phyloP scores from a whole-genome alignment of 2,329 filamentous ascomycete genomes.

The Xylariaceae sp. region DNA sequence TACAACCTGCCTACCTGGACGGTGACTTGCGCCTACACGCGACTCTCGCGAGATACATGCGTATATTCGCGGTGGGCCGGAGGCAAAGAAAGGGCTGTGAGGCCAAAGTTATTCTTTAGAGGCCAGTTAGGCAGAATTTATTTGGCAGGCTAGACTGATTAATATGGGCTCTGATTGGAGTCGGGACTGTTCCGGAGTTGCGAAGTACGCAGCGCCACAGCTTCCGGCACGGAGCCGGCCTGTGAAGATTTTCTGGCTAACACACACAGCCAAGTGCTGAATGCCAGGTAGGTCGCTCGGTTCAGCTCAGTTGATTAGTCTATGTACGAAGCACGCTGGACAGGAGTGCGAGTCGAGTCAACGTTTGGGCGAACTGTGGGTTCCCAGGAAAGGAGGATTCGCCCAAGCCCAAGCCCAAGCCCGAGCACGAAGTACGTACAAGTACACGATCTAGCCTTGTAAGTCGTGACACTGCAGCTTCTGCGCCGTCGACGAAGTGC shows the following conservation, averaged over 20 bases:
- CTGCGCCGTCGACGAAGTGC: neutral
- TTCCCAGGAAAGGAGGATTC: neutral
- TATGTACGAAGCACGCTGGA: neutral
- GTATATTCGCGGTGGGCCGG: too few species aligned
- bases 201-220: constrained; percentile 8
- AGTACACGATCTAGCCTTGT: neutral
- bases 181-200: constrained; percentile 7
- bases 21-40: neutral
- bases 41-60: neutral
- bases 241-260: constrained; percentile 1
- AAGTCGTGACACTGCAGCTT: neutral
- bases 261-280: constrained; percentile 3
- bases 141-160: neutral
- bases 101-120: too few species aligned
- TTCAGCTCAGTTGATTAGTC: neutral
- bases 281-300: neutral
- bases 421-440: neutral
- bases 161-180: neutral
- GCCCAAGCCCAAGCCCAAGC: neutral
- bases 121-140: too few species aligned
- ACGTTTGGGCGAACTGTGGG: neutral
- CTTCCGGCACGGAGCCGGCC: constrained; percentile 14
- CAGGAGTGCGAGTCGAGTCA: constrained; percentile 12
- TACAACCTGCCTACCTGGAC: neutral
- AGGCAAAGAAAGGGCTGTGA: too few species aligned